These are phyloP conservation scores for Amoebophrya sp. DNA, from an alignment of 169 alveolate species.

Conservation along the genomic window DNA sequence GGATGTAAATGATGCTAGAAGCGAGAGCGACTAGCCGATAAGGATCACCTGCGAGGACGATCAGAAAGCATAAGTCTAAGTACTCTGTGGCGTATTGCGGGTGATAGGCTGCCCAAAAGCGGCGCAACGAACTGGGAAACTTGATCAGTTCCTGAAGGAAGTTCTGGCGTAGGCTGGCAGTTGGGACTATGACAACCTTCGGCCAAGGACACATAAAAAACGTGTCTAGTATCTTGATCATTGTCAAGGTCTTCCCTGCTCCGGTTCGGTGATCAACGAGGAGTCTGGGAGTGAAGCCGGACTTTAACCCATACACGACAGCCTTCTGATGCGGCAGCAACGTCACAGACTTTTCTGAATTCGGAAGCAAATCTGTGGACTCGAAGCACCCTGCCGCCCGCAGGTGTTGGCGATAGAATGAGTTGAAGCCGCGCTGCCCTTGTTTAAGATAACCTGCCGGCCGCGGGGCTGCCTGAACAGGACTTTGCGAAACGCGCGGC, in stretches of 20 bases:
- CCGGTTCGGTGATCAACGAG: not conserved
- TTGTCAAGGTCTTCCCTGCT: not conserved
- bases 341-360: not conserved
- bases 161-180: not conserved
- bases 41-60: too few relatives aligned
- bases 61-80: too few relatives aligned
- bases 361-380: not conserved
- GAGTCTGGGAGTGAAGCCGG: not conserved
- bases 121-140: not conserved
- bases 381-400: not conserved
- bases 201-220: not conserved
- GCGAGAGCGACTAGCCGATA: too few relatives aligned
- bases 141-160: not conserved
- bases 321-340: not conserved
- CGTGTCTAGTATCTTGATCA: not conserved
- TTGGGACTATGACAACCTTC: not conserved
- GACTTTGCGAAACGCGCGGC: too few relatives aligned
- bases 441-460: not conserved
- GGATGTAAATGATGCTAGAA: too few relatives aligned
- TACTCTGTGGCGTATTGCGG: too few relatives aligned
- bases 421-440: not conserved
- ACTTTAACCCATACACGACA: not conserved
- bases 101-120: not conserved
- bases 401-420: not conserved
- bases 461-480: too few relatives aligned